Base-by-base conservation (phyloP, 179 eudicot species). In the Vitellaria paradoxa region DNA sequence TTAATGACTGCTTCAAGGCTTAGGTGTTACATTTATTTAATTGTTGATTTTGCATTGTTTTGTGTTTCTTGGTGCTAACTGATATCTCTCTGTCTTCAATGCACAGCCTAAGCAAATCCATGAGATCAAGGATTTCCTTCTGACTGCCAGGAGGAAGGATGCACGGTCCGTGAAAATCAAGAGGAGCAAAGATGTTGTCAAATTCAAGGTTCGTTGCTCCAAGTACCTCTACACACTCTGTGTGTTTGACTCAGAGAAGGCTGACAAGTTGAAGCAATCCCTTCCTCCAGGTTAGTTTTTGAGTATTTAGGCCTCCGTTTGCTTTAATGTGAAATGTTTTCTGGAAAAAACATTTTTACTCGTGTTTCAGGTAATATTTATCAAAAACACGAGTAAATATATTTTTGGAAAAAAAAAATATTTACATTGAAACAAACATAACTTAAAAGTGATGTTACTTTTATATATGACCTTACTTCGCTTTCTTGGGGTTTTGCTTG, bases 211-310 rank as follows among this genome's bases (percentile, higher is more conserved):
- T 63, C 79, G 83, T 30, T 80, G 83, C 76, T 76, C 83, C 73
- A 82, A 62, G 78, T 82, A 82, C 72, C 80, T 82, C 17, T 82
- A 82, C 83, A 82, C 85, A 2, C 83, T 83, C 15, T 83, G 83
- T 67, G 86, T 83, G 45, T 49, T 66, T 52, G 86, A 83, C 64
- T 65, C 86, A 0, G 86, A 83, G 78, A 83, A 83, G 77, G 86
- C 86, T 56, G 83, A 80, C 61, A 83, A 83, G 81, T 62, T 83
- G 78, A 83, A 83, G 83, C 86, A 83, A 68, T 83, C 83, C 66
- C 80, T 80, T 40, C 83, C 83, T 24, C 83, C 83, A 80, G 83
- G 83, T 80, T 45, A 68, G 70, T n/a, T 73, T 73, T 59, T 2
- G 23, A 2, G 0, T 49, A 14, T 23, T 30, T 12, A 15, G 6